Percentiles rank a stretch among this genome's conserved stretches.
Conservation (phyloP, 1,284 basidiomycete species). For the Tilletia horrida region DNA sequence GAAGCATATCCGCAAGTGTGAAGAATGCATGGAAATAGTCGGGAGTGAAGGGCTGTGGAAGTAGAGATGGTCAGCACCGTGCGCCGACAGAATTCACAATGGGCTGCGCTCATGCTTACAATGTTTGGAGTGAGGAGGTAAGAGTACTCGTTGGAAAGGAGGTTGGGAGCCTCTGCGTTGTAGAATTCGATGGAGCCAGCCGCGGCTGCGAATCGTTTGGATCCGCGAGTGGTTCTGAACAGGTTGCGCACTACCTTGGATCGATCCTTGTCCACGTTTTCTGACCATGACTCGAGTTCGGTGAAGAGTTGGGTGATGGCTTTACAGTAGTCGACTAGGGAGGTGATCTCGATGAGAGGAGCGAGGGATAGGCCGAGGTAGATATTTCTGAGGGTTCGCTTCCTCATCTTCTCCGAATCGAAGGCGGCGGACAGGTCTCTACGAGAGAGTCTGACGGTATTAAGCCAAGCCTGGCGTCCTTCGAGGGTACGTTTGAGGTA, state of each 20-base stretch:
- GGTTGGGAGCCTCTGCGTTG: slow-evolving; percentile 10
- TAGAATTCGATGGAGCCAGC: slow-evolving; percentile 57
- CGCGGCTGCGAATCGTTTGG: slow-evolving; percentile 63
- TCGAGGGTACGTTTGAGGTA: slow-evolving; percentile 33
- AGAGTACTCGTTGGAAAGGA: slow-evolving; percentile 61
- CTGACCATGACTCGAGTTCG: slow-evolving; percentile 32
- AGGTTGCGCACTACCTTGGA: slow-evolving; percentile 25
- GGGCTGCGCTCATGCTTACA: slow-evolving; percentile 37
- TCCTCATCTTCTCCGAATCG: slow-evolving; percentile 37
- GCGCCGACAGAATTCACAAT: neutral
- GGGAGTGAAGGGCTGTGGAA: slow-evolving; percentile 32
- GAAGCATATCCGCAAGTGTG: slow-evolving; percentile 41
- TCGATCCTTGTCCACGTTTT: slow-evolving; percentile 25
- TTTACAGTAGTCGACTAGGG: slow-evolving; percentile 30
- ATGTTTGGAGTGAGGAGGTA: slow-evolving; percentile 71
- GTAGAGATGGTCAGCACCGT: neutral
- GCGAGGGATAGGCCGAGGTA: slow-evolving; percentile 38
- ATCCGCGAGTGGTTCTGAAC: slow-evolving; percentile 9
- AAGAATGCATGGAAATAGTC: slow-evolving; percentile 45
- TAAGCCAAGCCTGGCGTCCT: slow-evolving; percentile 30
- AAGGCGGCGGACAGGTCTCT: slow-evolving; percentile 29
- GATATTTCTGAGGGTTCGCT: slow-evolving; percentile 29
- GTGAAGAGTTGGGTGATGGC: slow-evolving; percentile 33
- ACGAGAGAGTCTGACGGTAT: slow-evolving; percentile 27
- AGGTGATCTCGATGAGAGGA: slow-evolving; percentile 31